These are phyloP conservation scores for Cladosporium sp. DNA, from an alignment of 2,329 filamentous ascomycete genomes.

Conservation along the genomic window DNA sequence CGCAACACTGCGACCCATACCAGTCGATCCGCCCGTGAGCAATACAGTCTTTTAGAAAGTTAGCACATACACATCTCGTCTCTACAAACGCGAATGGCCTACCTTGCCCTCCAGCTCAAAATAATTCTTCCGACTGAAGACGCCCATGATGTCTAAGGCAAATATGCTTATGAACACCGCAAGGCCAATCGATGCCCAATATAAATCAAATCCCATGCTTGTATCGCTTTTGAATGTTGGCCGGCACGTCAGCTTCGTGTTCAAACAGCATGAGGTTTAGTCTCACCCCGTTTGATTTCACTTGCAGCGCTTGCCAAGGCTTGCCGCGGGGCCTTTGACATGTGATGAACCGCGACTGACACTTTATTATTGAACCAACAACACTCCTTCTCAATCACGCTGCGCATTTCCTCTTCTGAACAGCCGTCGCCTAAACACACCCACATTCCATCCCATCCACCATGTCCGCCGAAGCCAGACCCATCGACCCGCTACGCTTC, in stretches of 20 bases:
- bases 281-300: too few relatives aligned
- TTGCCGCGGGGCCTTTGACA: too few relatives aligned
- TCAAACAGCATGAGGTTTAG: too few relatives aligned
- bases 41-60: conserved; percentile 66
- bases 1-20: conserved; percentile 77
- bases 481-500: conserved; percentile 31
- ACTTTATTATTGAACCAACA: too few relatives aligned
- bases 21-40: conserved; percentile 87
- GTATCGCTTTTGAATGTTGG: too few relatives aligned
- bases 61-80: not conserved
- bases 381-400: too few relatives aligned
- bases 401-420: too few relatives aligned
- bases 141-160: conserved; percentile 57
- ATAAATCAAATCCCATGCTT: conserved; percentile 34
- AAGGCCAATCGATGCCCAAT: conserved; percentile 33
- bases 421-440: not conserved
- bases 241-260: too few relatives aligned
- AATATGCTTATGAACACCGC: conserved; percentile 34
- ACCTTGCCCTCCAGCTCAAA: conserved; percentile 85
- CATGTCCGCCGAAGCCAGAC: conserved; percentile 20
- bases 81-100: conserved; percentile 30
- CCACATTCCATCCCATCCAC: not conserved
- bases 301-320: too few relatives aligned
- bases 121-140: conserved; percentile 65
- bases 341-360: too few relatives aligned